Conservation (phyloP, 306 rosid species). For the Prinsepia uniflora region DNA sequence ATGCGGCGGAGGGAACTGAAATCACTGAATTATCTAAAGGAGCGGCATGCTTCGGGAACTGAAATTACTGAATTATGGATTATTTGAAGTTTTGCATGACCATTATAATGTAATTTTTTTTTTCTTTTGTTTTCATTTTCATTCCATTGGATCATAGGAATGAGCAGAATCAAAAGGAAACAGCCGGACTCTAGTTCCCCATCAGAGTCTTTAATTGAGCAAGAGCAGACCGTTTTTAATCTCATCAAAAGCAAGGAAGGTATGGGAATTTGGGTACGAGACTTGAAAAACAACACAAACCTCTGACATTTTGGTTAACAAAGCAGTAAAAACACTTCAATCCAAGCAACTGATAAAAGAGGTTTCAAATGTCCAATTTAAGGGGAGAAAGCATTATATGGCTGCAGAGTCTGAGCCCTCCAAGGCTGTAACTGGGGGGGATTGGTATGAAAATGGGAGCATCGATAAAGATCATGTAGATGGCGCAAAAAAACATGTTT, state of each 20-base stretch:
- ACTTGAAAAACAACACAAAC: slow-evolving; percentile 51
- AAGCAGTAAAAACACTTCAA: slow-evolving; percentile 47
- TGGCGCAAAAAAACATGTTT: slow-evolving; percentile 33
- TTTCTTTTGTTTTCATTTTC: not conserved
- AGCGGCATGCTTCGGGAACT: slow-evolving; percentile 38
- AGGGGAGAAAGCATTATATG: slow-evolving; percentile 66
- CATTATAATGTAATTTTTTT: slow-evolving; percentile 11
- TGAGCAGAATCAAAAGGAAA: slow-evolving; percentile 56
- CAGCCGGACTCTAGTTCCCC: slow-evolving; percentile 34
- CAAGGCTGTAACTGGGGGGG: slow-evolving; percentile 63
- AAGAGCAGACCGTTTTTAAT: slow-evolving; percentile 41
- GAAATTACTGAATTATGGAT: too few species aligned
- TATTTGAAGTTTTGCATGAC: slow-evolving; percentile 23
- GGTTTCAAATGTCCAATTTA: slow-evolving; percentile 57
- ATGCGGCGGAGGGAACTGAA: slow-evolving; percentile 28
- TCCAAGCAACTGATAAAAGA: slow-evolving; percentile 57
- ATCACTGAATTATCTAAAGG: slow-evolving; percentile 26
- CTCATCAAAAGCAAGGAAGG: slow-evolving; percentile 47
- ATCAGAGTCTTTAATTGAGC: slow-evolving; percentile 36
- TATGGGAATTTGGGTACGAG: slow-evolving; percentile 60
- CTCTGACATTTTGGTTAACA: slow-evolving; percentile 39
- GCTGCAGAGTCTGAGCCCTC: slow-evolving; percentile 68
- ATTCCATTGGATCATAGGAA: slow-evolving; percentile 33
- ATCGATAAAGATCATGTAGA: slow-evolving; percentile 47
- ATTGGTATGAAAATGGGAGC: slow-evolving; percentile 55